These are phyloP conservation scores for Butyriboletus pseudospeciosus DNA, from an alignment of 1,284 basidiomycete species.

Conservation along the genomic window DNA sequence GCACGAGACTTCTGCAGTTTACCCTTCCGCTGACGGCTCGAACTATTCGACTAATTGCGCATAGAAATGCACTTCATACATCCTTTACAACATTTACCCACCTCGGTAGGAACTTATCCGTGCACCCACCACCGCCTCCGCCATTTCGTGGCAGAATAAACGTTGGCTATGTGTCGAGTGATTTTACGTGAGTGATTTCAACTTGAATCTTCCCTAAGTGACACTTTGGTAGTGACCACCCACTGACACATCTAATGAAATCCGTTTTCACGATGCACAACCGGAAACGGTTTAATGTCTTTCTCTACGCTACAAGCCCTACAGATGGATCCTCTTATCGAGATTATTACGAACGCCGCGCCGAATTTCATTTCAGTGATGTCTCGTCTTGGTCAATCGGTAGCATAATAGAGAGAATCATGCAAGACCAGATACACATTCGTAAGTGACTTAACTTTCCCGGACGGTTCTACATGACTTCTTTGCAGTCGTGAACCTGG, in stretches of 20 bases:
- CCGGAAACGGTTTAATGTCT: slow-evolving; percentile 43
- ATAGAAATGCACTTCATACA: slow-evolving; percentile 54
- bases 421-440: slow-evolving; percentile 52
- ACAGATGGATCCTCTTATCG: slow-evolving; percentile 53
- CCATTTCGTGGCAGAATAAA: slow-evolving; percentile 44
- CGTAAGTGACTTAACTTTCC: slow-evolving; percentile 29
- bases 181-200: slow-evolving; percentile 42
- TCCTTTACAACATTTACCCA: slow-evolving; percentile 48
- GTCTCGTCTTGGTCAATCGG: slow-evolving; percentile 46
- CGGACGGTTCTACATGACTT: slow-evolving; percentile 1
- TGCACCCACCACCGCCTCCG: slow-evolving; percentile 44
- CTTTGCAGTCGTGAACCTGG: slow-evolving; percentile 48
- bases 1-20: slow-evolving; percentile 37
- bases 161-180: slow-evolving; percentile 58
- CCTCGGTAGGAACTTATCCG: slow-evolving; percentile 18
- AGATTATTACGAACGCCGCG: slow-evolving; percentile 47
- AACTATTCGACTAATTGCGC: slow-evolving; percentile 52
- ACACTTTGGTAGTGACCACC: slow-evolving; percentile 45
- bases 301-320: slow-evolving; percentile 53
- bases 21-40: slow-evolving; percentile 51
- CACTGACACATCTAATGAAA: slow-evolving; percentile 60
- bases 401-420: slow-evolving; percentile 43
- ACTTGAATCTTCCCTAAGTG: not conserved
- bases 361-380: slow-evolving; percentile 46
- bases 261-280: slow-evolving; percentile 57